These are phyloP conservation scores for Teratosphaeria zuluensis DNA, from an alignment of 2,329 filamentous ascomycete genomes.

Conservation along the genomic window DNA sequence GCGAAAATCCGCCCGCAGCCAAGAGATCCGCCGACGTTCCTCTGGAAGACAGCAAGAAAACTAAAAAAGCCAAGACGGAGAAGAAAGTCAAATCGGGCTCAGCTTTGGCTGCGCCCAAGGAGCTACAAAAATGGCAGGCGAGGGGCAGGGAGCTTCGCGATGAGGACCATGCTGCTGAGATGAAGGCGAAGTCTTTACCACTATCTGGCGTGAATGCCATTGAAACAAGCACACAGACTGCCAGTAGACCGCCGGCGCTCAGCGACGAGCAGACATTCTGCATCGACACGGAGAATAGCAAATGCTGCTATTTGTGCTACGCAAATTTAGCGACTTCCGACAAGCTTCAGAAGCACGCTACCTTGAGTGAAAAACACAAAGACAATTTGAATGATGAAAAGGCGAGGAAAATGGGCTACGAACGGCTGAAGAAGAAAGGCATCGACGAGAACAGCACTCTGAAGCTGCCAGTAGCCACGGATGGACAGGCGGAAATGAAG, in stretches of 20 bases:
- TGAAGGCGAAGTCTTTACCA: neutral
- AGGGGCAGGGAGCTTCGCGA: constrained; percentile 18
- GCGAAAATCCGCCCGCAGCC: constrained; percentile 9
- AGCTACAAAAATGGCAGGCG: constrained; percentile 17
- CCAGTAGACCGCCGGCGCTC: constrained; percentile 1
- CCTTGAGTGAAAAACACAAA: constrained; percentile 47
- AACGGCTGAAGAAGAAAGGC: constrained; percentile 10
- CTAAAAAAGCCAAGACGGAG: constrained; percentile 40
- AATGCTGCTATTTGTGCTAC: constrained; percentile 19
- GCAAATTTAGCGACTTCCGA: constrained; percentile 7
- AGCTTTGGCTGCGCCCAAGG: constrained; percentile 4
- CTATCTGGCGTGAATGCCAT: constrained; percentile 8
- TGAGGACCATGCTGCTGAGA: constrained; percentile 2
- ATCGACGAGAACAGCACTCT: constrained; percentile 11
- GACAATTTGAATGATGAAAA: constrained; percentile 45
- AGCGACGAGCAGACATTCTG: constrained; percentile 7
- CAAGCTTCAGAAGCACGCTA: constrained; percentile 48
- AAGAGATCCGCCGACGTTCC: neutral
- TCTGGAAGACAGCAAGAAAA: constrained; percentile 10
- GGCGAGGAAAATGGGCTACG: constrained; percentile 25
- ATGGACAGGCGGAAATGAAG: no score
- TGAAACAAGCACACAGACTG: constrained; percentile 4
- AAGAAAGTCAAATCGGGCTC: neutral
- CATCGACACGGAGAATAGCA: constrained; percentile 6
- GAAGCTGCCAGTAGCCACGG: constrained; percentile 4